Percentiles rank a stretch among this genome's conserved stretches.
phyloP scores from a whole-genome alignment of 805 yeast genomes.

The Schizosaccharomyces lindneri region DNA sequence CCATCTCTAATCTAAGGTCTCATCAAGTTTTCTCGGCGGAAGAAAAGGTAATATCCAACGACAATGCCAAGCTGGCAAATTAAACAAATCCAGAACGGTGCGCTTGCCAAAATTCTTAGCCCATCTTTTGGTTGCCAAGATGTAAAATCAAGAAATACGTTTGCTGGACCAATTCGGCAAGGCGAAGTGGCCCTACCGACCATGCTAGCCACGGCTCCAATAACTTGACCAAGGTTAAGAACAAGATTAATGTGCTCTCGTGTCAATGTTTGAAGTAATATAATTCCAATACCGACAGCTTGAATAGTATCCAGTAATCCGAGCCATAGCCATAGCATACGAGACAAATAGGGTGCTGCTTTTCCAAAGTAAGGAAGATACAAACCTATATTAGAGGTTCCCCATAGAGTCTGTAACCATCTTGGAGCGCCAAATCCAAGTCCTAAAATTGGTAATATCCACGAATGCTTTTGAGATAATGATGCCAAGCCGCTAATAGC shows the following conservation, averaged over 20 bases:
- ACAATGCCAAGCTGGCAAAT: not conserved
- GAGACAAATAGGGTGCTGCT: not conserved
- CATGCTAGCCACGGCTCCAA: constrained; percentile 1
- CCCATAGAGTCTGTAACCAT: constrained; percentile 1
- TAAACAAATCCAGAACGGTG: constrained; percentile 1
- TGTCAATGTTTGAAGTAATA: constrained; percentile 2
- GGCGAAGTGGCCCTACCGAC: constrained; percentile 1
- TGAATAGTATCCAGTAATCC: not conserved
- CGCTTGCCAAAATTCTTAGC: not conserved
- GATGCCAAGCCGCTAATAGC: not conserved
- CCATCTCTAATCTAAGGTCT: not conserved
- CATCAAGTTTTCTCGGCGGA: not conserved
- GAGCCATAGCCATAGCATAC: not conserved
- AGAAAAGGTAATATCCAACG: not conserved
- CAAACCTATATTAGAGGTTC: not conserved
- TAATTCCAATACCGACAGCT: constrained; percentile 1
- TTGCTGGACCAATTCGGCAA: not conserved
- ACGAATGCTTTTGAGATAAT: not conserved
- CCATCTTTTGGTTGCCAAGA: not conserved
- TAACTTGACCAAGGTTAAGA: not conserved
- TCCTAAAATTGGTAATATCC: constrained; percentile 1
- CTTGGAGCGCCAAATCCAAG: not conserved
- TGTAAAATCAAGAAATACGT: not conserved
- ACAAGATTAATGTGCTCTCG: not conserved
- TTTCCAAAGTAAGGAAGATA: not conserved